Conservation (phyloP, 1,284 basidiomycete genomes). For the Papiliotrema nemorosa region DNA sequence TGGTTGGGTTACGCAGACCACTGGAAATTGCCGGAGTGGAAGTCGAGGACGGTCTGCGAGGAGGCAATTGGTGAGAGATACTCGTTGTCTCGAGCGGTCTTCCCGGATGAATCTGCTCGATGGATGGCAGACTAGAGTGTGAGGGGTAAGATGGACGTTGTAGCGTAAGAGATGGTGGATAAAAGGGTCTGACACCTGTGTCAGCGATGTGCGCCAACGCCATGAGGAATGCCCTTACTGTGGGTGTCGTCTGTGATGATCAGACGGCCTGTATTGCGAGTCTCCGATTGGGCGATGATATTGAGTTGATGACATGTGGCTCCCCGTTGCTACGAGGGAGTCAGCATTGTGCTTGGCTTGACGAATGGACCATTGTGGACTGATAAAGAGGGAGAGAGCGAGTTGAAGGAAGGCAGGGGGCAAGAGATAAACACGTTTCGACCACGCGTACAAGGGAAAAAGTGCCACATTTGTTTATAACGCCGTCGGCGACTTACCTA, state of each 20-base stretch:
- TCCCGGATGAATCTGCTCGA: slow-evolving; percentile 1
- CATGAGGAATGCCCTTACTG: not conserved
- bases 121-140: not conserved
- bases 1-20: not conserved
- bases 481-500: too few species aligned
- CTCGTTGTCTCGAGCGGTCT: not conserved
- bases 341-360: too few species aligned
- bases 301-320: too few species aligned
- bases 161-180: not conserved
- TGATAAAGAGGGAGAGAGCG: too few species aligned
- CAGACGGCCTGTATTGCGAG: too few species aligned
- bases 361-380: too few species aligned
- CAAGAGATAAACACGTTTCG: too few species aligned
- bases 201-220: not conserved
- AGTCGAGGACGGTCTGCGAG: not conserved
- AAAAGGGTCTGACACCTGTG: not conserved
- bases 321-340: too few species aligned
- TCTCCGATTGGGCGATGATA: too few species aligned
- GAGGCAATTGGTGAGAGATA: not conserved
- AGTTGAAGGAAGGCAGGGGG: too few species aligned
- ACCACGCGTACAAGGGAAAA: too few species aligned
- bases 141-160: not conserved
- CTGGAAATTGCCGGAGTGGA: not conserved
- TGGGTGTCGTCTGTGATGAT: not conserved
- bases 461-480: too few species aligned